A percentile compares a stretch with the other conserved stretches of the same genome.
Evolutionary conservation across 768 basidiomycete species (phyloP).

Genomic region (Aureoboletus auriporus): DNA sequence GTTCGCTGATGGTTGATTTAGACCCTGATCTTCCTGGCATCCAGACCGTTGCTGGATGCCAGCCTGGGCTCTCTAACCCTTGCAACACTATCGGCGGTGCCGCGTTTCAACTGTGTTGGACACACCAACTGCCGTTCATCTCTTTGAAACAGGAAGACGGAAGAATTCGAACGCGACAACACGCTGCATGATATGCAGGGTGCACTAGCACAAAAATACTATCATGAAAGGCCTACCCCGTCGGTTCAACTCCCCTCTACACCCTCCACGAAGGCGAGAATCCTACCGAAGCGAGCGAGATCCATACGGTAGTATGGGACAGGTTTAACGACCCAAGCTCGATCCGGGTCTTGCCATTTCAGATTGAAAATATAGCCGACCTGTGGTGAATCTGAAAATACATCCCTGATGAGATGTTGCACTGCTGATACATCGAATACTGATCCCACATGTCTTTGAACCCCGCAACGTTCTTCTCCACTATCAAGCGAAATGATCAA

Average conservation of each 20-base stretch:
- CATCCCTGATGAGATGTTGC: too few species aligned
- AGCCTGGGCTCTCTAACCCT: too few species aligned
- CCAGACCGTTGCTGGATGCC: too few species aligned
- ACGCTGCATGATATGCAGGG: conserved; percentile 3
- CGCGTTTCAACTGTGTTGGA: conserved; percentile 8
- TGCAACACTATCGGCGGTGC: background rate
- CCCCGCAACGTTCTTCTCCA: conserved; percentile 24
- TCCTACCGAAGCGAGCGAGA: background rate
- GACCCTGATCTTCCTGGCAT: background rate
- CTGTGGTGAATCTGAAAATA: conserved; percentile 3
- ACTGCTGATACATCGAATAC: background rate
- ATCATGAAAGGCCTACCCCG: conserved; percentile 1
- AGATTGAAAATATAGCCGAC: conserved; percentile 2
- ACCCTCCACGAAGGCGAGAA: conserved; percentile 7
- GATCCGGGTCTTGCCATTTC: conserved; percentile 4
- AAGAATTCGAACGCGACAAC: conserved; percentile 15
- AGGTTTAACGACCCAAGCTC: too few species aligned
- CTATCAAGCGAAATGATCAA: conserved; percentile 15
- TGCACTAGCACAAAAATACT: conserved; percentile 1
- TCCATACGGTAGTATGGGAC: background rate
- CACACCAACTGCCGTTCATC: conserved; percentile 11
- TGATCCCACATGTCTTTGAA: conserved; percentile 19
- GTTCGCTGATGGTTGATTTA: background rate
- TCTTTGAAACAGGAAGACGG: conserved; percentile 18
- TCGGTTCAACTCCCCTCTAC: background rate